phyloP scores from a whole-genome alignment of 78 protist genomes.

The Mantamonas sphyraenae region DNA sequence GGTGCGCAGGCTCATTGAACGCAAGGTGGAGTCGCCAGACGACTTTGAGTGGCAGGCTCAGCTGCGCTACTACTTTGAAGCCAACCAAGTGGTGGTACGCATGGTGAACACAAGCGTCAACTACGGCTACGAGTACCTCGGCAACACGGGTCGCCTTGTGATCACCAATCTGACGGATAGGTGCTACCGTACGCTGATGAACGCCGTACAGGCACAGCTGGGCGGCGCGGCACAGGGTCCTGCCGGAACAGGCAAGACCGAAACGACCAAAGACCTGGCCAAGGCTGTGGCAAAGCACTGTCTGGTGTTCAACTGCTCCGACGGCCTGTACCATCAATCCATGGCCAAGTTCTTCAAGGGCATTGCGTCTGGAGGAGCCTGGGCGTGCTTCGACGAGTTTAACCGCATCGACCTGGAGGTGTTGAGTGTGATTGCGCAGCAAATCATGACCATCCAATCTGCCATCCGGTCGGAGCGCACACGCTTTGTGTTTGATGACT shows the following conservation, averaged over 20 bases:
- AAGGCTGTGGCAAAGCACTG: constrained; percentile 77
- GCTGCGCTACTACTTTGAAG: constrained; percentile 72
- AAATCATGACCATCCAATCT: constrained; percentile 56
- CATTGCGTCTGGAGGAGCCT: constrained; percentile 56
- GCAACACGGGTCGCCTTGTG: constrained; percentile 69
- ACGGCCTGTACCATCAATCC: constrained; percentile 49
- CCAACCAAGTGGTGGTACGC: constrained; percentile 21
- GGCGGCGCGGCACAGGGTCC: constrained; percentile 91
- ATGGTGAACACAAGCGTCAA: constrained; percentile 35
- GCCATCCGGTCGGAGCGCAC: constrained; percentile 26
- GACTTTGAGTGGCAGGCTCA: constrained; percentile 82
- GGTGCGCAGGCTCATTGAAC: constrained; percentile 31
- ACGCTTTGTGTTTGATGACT: constrained; percentile 45
- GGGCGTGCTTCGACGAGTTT: constrained; percentile 89
- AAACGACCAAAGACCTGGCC: constrained; percentile 70
- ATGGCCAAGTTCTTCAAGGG: constrained; percentile 76
- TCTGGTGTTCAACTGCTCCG: constrained; percentile 81
- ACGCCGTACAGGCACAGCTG: constrained; percentile 70
- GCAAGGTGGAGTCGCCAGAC: neutral
- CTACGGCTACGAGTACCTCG: constrained; percentile 88
- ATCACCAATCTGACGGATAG: constrained; percentile 83
- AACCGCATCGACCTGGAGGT: constrained; percentile 82
- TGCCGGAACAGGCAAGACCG: constrained; percentile 88
- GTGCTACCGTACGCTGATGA: constrained; percentile 78
- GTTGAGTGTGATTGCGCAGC: constrained; percentile 79